Evolutionary conservation across 2,329 filamentous ascomycete genomes (phyloP).

Genomic region (Pseudocercospora fijiensis): DNA sequence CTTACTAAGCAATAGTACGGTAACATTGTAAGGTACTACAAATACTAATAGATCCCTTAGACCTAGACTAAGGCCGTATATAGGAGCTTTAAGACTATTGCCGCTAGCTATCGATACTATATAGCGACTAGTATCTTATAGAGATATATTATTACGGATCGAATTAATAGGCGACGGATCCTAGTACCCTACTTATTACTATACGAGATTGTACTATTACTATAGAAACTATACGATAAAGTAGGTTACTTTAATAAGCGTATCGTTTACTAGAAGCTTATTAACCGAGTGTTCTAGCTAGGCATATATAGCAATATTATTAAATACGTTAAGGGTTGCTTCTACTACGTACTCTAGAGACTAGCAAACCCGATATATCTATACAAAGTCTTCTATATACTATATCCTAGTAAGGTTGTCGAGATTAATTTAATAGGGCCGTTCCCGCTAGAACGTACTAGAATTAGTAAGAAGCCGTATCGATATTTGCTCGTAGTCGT

Average conservation of each 20-base stretch:
- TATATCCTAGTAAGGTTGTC: background rate
- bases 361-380: background rate
- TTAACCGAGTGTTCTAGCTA: background rate
- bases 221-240: background rate
- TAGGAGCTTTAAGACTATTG: background rate
- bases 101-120: background rate
- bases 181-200: background rate
- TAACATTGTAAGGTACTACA: background rate
- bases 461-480: background rate
- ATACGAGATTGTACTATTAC: background rate
- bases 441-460: background rate
- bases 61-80: background rate
- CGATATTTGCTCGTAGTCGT: background rate
- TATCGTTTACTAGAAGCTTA: background rate
- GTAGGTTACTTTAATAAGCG: background rate
- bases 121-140: background rate
- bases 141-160: background rate
- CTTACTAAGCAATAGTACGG: background rate
- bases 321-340: background rate
- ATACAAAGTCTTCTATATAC: background rate
- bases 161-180: too few species aligned
- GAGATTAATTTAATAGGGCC: background rate
- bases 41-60: background rate
- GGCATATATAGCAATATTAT: constrained; percentile 1
- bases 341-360: background rate